Base-by-base conservation (phyloP, 352 stramenopile species). In the Plasmopara muralis region DNA sequence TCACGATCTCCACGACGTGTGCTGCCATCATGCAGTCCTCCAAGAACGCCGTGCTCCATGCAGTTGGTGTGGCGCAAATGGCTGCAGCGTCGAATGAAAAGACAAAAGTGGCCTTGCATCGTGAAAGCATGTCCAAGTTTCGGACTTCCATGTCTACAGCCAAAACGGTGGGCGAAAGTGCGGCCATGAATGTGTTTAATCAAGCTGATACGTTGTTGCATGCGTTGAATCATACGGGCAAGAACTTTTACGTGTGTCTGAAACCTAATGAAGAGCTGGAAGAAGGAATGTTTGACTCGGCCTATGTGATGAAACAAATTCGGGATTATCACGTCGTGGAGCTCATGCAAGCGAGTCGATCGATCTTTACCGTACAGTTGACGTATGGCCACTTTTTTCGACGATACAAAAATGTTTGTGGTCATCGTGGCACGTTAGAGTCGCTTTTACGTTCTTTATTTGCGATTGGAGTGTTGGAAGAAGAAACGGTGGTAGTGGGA, bases 1-100 rank as follows among this genome's bases (percentile, higher is more conserved):
- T 88, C 12, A 84, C 59, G 18, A 87, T 93, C 40, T 93, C 82
- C 6, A 68, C 79, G 0, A 93, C 82, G 5, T 89, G 79, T 53
- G 79, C 73, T 1, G 82, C 82, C 6, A 93, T 93, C 42, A 87
- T 93, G 72, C 79, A 90, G 20, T 90, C 79, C 12, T 93, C 82
- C 16, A 89, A 80, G 45, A 93, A 93, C 58, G 67, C 65, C 6
- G 76, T 89, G 18, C 61, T 89, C 10, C 76, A 80, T 48, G 79
- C 79, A 28, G 76, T 89, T 10, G 79, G 79, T 0, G 72, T 74
- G 1, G 72, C 79, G 29, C 79, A 89, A 49, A 74, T 87, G 43
- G 70, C 79, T 41, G 66, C 74, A 20, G 72, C 72, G 10, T 78
- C 73, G 2, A 82, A 57, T 47, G 72, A 78, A 31, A 82, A 72